Evolutionary conservation across 352 stramenopile species (phyloP), one percentile per base, ranked within the genome.

Genomic region (Globisporangium nagaii): DNA sequence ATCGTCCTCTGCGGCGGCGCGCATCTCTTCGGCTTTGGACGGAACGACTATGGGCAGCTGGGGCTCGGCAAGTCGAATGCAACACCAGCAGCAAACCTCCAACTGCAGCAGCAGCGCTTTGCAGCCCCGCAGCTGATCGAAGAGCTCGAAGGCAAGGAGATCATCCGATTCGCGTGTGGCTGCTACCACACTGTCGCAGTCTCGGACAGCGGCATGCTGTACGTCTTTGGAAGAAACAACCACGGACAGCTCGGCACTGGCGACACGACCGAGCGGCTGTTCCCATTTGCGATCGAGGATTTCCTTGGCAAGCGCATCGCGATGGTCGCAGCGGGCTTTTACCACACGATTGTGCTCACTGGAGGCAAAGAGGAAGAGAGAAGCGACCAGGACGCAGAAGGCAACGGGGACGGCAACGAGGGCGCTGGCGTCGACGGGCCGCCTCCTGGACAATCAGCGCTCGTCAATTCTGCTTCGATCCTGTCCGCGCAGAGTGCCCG

Each of bases 31-130:
- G 83, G 66, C 0, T 97, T 97, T 70, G 93, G 91, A 6, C 70
- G 90, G 1, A 98, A 98, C 43, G 93, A 98, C 62, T 98, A 98
- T 56, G 93, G 93, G 0, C 93, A 98, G 45, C 70, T 98, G 5
- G 93, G 93, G 15, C 56, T 98, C 0, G 88, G 87, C 1, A 68
- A 70, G 20, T 28, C 69, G 0, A 73, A 37, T 19, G 56, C 71
- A 8, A 75, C 65, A 8, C 39, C 64, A 20, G 48, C 62, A 13
- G 40, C 56, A 2, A 90, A 88, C 49, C 45, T 79, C 1, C 77
- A 91, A 56, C 70, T 90, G 15, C 75, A 88, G 43, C 77, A 90
- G 20, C 79, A 92, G 32, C 71, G 84, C 1, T 88, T 89, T 52
- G 68, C 74, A 0, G 63, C 59, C 1, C 70, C 84, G 1, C 70